phyloP scores from a whole-genome alignment of 1,284 basidiomycete genomes.

The Irpex sp. region DNA sequence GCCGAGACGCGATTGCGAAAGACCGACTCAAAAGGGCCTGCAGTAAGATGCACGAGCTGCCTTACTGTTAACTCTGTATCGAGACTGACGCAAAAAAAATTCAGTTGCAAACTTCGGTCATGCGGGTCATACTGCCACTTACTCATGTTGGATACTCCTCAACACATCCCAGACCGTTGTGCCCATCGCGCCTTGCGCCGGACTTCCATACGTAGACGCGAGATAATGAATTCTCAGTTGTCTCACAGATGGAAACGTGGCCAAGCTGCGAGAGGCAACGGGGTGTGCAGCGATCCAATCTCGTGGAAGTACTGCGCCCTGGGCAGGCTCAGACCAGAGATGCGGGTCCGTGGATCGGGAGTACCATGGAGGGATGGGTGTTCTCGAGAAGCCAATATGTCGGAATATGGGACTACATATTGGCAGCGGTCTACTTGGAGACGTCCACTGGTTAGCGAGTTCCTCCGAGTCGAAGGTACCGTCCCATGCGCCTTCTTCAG shows the following conservation, averaged over 20 bases:
- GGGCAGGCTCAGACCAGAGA: not conserved
- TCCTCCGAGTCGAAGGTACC: not conserved
- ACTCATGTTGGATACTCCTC: conserved; percentile 2
- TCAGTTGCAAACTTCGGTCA: not conserved
- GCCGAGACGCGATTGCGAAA: not conserved
- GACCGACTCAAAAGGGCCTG: conserved; percentile 3
- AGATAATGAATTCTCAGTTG: conserved; percentile 1
- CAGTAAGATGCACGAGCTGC: conserved; percentile 1
- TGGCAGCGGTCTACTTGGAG: not conserved
- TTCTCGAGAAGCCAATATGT: conserved; percentile 1
- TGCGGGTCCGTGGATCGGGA: not conserved
- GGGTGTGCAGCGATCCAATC: conserved; percentile 1
- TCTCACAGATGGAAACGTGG: conserved; percentile 5
- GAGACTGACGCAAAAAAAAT: not conserved
- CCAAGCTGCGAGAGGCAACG: conserved; percentile 7
- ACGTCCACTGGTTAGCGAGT: not conserved
- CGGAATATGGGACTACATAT: conserved; percentile 7
- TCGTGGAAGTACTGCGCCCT: not conserved
- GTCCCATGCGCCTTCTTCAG: conserved; percentile 12
- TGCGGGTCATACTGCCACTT: not conserved
- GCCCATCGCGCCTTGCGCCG: not conserved
- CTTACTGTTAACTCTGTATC: conserved; percentile 5
- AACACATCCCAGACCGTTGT: conserved; percentile 10
- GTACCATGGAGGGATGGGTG: conserved; percentile 6
- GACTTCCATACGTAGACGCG: not conserved